Percentiles rank a stretch among this genome's conserved stretches.
These are phyloP conservation scores for Ceratobasidium sp. DNA, from an alignment of 1,284 basidiomycete species.

Conservation along the genomic window DNA sequence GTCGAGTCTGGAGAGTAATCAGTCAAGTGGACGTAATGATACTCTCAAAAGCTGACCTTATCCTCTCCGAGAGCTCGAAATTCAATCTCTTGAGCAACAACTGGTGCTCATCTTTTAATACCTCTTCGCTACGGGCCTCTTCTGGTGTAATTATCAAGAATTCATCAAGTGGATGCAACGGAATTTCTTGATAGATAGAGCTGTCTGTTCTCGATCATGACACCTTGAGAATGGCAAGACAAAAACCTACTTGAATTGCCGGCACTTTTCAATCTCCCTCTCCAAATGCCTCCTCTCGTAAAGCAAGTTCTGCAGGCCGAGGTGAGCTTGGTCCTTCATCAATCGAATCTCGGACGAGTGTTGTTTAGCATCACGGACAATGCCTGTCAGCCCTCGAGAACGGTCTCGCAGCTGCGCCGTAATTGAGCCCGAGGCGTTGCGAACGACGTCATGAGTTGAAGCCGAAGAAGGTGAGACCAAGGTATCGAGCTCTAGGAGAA, in stretches of 20 bases:
- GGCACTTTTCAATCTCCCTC: conserved; percentile 84
- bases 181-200: conserved; percentile 82
- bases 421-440: conserved; percentile 34
- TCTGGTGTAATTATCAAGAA: conserved; percentile 69
- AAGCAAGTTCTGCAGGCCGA: conserved; percentile 78
- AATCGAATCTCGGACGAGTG: conserved; percentile 73
- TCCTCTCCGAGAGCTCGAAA: conserved; percentile 80
- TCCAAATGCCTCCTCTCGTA: conserved; percentile 85
- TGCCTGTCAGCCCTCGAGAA: conserved; percentile 36
- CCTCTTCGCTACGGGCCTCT: conserved; percentile 64
- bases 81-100: conserved; percentile 80
- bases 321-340: conserved; percentile 82
- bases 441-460: conserved; percentile 30
- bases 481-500: conserved; percentile 34
- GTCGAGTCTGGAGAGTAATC: conserved; percentile 60
- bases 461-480: conserved; percentile 30
- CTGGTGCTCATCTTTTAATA: conserved; percentile 71
- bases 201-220: conserved; percentile 48
- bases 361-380: conserved; percentile 66
- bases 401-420: conserved; percentile 37
- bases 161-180: conserved; percentile 69
- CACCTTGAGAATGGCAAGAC: neutral
- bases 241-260: conserved; percentile 76
- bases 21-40: neutral
- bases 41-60: conserved; percentile 58